Percentiles rank a stretch among this genome's conserved stretches.
Conservation (phyloP, 129 eudicot genomes). For the Centrapalus pauciflorus region DNA sequence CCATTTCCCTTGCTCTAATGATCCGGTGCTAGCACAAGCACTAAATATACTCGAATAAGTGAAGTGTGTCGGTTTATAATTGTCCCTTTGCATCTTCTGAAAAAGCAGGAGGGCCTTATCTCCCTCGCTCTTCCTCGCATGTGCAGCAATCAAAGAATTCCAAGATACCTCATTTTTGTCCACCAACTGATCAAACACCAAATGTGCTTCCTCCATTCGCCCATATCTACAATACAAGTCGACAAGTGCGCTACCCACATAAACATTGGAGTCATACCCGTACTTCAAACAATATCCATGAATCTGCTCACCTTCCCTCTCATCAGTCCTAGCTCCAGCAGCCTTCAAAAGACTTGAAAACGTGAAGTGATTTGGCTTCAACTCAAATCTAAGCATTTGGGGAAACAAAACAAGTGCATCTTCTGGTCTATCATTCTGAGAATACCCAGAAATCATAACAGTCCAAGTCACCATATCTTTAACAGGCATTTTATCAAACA, state of each 20-base stretch:
- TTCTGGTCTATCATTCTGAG: conserved; percentile 43
- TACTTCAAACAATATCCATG: conserved; percentile 44
- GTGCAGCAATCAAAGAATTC: conserved; percentile 75
- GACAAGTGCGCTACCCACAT: conserved; percentile 75
- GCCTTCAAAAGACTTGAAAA: conserved; percentile 75
- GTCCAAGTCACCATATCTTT: conserved; percentile 79
- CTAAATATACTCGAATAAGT: conserved; percentile 67
- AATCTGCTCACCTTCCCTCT: conserved; percentile 39
- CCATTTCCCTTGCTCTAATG: conserved; percentile 86
- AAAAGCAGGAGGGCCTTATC: conserved; percentile 53
- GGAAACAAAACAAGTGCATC: conserved; percentile 50
- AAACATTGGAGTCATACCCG: conserved; percentile 53
- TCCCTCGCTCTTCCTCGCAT: conserved; percentile 62
- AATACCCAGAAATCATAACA: conserved; percentile 60
- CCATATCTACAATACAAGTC: conserved; percentile 73
- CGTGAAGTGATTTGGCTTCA: conserved; percentile 68
- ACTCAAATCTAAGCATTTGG: conserved; percentile 40
- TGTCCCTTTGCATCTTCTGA: conserved; percentile 52
- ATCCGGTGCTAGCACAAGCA: conserved; percentile 65
- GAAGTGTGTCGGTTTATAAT: conserved; percentile 50
- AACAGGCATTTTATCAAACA: conserved; percentile 61
- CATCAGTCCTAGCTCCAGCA: conserved; percentile 41
- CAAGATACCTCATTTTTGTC: conserved; percentile 74
- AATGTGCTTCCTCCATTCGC: conserved; percentile 46
- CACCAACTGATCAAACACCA: conserved; percentile 38